Percentiles rank a stretch among this genome's conserved stretches.
Conservation (phyloP, 2,329 filamentous ascomycete species). For the Parastagonospora avenae region DNA sequence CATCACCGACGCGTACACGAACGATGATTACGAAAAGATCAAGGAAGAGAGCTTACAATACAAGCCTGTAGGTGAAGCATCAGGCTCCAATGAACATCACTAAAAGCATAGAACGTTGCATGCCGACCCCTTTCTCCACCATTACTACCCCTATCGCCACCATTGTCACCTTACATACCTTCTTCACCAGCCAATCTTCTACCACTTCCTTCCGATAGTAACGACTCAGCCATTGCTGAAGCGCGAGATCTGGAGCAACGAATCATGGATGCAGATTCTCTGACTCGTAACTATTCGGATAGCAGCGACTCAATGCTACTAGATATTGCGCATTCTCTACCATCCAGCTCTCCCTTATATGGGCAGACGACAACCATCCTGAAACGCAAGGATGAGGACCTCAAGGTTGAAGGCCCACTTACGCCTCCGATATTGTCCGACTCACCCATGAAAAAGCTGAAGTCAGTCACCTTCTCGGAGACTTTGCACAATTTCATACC, state of each 20-base stretch:
- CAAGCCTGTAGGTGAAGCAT: slow-evolving; percentile 26
- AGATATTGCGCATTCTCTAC: slow-evolving; percentile 28
- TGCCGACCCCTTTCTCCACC: slow-evolving; percentile 52
- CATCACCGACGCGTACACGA: slow-evolving; percentile 26
- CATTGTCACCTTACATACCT: slow-evolving; percentile 45
- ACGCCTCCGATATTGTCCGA: slow-evolving; percentile 47
- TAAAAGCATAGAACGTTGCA: slow-evolving; percentile 32
- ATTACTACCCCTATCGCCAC: slow-evolving; percentile 52
- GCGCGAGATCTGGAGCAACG: slow-evolving; percentile 37
- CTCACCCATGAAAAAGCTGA: slow-evolving; percentile 47
- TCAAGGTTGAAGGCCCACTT: slow-evolving; percentile 55
- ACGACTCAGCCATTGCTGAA: slow-evolving; percentile 42
- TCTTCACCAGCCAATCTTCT: slow-evolving; percentile 47
- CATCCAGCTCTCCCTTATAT: slow-evolving; percentile 24
- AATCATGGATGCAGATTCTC: slow-evolving; percentile 40
- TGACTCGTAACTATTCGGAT: slow-evolving; percentile 40
- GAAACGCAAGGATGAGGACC: slow-evolving; percentile 43
- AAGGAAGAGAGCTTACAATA: slow-evolving; percentile 16
- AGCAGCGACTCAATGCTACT: slow-evolving; percentile 40
- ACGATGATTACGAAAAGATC: slow-evolving; percentile 26
- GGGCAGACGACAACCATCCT: slow-evolving; percentile 18
- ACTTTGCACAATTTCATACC: slow-evolving; percentile 44
- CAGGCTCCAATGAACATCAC: slow-evolving; percentile 9
- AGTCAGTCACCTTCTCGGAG: slow-evolving; percentile 48
- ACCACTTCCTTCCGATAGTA: slow-evolving; percentile 44